A percentile compares a stretch with the other conserved stretches of the same genome.
Evolutionary conservation across 306 rosid genomes (phyloP).

Genomic region (Senna tora): DNA sequence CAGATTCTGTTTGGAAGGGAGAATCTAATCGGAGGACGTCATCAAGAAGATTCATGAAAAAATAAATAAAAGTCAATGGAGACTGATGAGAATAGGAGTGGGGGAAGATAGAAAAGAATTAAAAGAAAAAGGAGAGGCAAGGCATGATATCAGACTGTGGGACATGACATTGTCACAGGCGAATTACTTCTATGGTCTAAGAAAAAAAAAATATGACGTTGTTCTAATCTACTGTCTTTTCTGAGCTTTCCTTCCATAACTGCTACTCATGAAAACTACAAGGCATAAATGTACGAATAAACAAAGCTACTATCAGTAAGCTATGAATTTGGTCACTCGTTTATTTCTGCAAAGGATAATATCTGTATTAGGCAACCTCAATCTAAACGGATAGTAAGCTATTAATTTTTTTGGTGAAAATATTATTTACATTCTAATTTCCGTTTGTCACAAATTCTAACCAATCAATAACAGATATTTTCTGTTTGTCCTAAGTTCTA

Average conservation of each 20-base stretch:
- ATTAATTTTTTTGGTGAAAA: too few relatives aligned
- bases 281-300: neutral
- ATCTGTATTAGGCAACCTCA: neutral
- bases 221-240: neutral
- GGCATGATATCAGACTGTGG: conserved; percentile 32
- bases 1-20: conserved; percentile 54
- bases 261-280: neutral
- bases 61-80: conserved; percentile 60
- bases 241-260: neutral
- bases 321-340: neutral
- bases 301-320: neutral
- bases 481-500: too few relatives aligned
- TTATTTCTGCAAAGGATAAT: neutral
- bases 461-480: too few relatives aligned
- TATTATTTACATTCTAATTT: too few relatives aligned
- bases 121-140: neutral
- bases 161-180: conserved; percentile 32
- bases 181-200: conserved; percentile 23
- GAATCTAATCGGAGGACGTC: conserved; percentile 71
- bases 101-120: conserved; percentile 3
- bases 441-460: too few relatives aligned
- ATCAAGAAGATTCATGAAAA: conserved; percentile 36
- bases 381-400: neutral
- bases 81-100: conserved; percentile 35
- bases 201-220: neutral